Percentiles rank a stretch among this genome's conserved stretches.
These are phyloP conservation scores for Acorus calamus DNA, from an alignment of 106 monocot genomes.

Conservation along the genomic window DNA sequence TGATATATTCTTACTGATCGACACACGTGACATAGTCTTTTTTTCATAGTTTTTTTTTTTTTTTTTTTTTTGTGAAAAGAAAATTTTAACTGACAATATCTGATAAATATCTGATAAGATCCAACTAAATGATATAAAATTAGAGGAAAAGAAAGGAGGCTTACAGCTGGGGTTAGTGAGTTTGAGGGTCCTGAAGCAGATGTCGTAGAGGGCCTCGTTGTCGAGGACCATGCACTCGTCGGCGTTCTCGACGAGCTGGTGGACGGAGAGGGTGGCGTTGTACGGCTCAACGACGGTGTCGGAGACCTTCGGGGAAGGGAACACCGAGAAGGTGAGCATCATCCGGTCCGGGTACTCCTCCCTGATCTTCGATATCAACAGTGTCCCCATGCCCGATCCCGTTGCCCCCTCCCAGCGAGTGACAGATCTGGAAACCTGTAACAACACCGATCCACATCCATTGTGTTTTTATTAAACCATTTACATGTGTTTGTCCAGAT, in stretches of 20 bases:
- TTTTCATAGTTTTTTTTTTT: no score
- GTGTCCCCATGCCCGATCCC: constrained; percentile 14
- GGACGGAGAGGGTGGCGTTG: constrained; percentile 26
- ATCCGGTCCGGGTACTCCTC: constrained; percentile 32
- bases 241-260: constrained; percentile 29
- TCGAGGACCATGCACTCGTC: constrained; percentile 33
- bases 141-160: not conserved
- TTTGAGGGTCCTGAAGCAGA: constrained; percentile 36
- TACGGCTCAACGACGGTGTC: constrained; percentile 30
- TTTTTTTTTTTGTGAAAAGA: no score
- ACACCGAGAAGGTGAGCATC: constrained; percentile 32
- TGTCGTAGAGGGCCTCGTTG: constrained; percentile 29
- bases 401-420: no score
- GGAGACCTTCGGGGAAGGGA: constrained; percentile 28
- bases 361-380: constrained; percentile 30
- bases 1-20: no score
- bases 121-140: no score
- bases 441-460: no score
- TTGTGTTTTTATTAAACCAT: no score
- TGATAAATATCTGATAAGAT: no score
- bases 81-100: no score
- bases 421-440: no score
- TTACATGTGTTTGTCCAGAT: no score
- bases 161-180: constrained; percentile 29
- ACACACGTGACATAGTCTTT: no score